These are phyloP conservation scores for Irpex sp. DNA, from an alignment of 1,284 basidiomycete genomes.

Conservation along the genomic window DNA sequence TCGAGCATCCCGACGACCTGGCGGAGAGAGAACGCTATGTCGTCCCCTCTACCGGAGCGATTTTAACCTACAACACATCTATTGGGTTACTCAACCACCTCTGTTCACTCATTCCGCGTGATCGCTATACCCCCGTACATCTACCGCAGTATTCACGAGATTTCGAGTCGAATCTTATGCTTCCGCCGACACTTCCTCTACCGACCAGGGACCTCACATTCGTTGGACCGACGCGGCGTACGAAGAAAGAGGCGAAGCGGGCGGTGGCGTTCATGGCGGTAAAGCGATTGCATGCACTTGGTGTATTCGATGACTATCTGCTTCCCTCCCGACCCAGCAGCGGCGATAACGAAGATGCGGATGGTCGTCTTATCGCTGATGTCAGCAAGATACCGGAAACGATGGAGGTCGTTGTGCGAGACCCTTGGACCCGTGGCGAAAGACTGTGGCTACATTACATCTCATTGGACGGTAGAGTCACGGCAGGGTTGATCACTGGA, in stretches of 20 bases:
- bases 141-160: constrained; percentile 61
- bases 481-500: constrained; percentile 62
- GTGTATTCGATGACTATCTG: constrained; percentile 77
- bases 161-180: constrained; percentile 51
- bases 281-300: constrained; percentile 58
- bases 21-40: constrained; percentile 67
- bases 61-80: constrained; percentile 73
- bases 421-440: constrained; percentile 61
- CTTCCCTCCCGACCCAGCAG: constrained; percentile 49
- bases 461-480: constrained; percentile 41
- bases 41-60: constrained; percentile 66
- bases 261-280: constrained; percentile 77
- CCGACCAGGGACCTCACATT: constrained; percentile 49
- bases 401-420: constrained; percentile 52
- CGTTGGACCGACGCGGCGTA: constrained; percentile 50
- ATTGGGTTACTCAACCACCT: constrained; percentile 67
- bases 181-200: constrained; percentile 70
- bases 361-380: constrained; percentile 41
- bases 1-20: constrained; percentile 50
- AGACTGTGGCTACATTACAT: constrained; percentile 62
- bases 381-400: constrained; percentile 44
- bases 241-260: constrained; percentile 78
- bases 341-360: constrained; percentile 47
- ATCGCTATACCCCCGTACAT: constrained; percentile 59
- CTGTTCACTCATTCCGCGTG: constrained; percentile 72